phyloP scores from a whole-genome alignment of 441 rosid genomes.

The Populus trichocarpa region DNA sequence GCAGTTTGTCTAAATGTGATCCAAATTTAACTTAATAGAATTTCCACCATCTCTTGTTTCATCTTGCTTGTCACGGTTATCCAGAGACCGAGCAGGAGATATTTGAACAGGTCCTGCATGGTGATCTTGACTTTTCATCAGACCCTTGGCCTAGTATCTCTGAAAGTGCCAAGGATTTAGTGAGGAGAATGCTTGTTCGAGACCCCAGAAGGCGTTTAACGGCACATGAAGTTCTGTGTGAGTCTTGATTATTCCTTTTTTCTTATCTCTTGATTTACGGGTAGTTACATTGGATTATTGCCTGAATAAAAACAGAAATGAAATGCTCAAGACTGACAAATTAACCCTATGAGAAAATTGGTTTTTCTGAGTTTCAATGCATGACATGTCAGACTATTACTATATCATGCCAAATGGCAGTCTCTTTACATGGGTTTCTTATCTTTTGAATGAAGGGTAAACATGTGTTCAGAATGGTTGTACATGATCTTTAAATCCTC shows the following conservation, averaged over 20 bases:
- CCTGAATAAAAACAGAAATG: not conserved
- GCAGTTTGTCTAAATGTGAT: slow-evolving; percentile 4
- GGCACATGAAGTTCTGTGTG: slow-evolving; percentile 94
- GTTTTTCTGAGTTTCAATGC: not conserved
- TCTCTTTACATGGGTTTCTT: not conserved
- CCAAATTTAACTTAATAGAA: not conserved
- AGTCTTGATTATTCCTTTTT: slow-evolving; percentile 25
- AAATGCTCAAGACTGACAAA: not conserved
- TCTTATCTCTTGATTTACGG: not conserved
- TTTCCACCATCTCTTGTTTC: too few relatives aligned
- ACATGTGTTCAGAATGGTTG: not conserved
- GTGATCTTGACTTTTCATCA: slow-evolving; percentile 87
- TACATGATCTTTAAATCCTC: not conserved
- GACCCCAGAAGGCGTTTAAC: slow-evolving; percentile 82
- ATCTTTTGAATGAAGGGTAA: not conserved
- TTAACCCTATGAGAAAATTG: not conserved
- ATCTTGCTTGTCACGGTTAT: slow-evolving; percentile 10
- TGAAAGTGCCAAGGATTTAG: slow-evolving; percentile 89
- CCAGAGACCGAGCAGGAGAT: slow-evolving; percentile 83
- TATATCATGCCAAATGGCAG: not conserved
- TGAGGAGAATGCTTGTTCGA: slow-evolving; percentile 84
- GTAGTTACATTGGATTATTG: not conserved
- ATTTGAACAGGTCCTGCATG: slow-evolving; percentile 88
- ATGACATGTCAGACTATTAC: too few relatives aligned
- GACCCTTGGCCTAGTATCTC: slow-evolving; percentile 97